Evolutionary conservation across 495 filamentous ascomycete species (phyloP).

Genomic region (Penicillium cinerascens): DNA sequence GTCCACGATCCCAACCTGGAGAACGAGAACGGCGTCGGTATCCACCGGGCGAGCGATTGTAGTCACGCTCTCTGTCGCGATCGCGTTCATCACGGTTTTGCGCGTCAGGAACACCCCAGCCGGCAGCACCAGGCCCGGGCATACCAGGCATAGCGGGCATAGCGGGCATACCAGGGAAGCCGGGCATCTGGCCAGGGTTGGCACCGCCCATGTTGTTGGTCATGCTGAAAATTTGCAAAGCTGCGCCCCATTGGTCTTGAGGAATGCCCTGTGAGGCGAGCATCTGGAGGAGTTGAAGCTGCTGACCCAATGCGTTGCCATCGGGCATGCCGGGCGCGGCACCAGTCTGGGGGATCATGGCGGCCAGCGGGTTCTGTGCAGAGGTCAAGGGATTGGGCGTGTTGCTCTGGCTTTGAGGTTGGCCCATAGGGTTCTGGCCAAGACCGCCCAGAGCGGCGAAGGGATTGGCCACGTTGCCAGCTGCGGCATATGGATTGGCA

Average conservation of each 20-base stretch:
- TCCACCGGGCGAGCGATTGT: constrained; percentile 53
- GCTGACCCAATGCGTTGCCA: constrained; percentile 51
- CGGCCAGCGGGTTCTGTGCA: constrained; percentile 45
- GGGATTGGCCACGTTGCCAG: constrained; percentile 48
- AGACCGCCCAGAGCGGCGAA: constrained; percentile 42
- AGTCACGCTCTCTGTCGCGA: constrained; percentile 52
- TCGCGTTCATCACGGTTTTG: constrained; percentile 62
- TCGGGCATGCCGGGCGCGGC: constrained; percentile 32
- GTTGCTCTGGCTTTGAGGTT: constrained; percentile 46
- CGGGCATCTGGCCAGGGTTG: constrained; percentile 28
- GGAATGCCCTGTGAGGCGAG: constrained; percentile 57
- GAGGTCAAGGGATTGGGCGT: constrained; percentile 40
- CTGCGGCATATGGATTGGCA: constrained; percentile 58
- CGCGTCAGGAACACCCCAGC: constrained; percentile 39
- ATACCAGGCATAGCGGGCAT: constrained; percentile 25
- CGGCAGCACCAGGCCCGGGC: constrained; percentile 23
- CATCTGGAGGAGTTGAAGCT: constrained; percentile 59
- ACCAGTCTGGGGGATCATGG: constrained; percentile 43
- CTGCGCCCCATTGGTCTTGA: constrained; percentile 57
- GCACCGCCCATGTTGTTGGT: constrained; percentile 33
- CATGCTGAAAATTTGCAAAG: constrained; percentile 48
- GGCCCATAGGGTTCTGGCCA: constrained; percentile 40
- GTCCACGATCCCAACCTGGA: constrained; percentile 61
- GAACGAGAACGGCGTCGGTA: constrained; percentile 76
- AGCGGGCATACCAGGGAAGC: constrained; percentile 24